Conservation (phyloP, 257 asterid genomes). For the Gentiana dahurica region DNA sequence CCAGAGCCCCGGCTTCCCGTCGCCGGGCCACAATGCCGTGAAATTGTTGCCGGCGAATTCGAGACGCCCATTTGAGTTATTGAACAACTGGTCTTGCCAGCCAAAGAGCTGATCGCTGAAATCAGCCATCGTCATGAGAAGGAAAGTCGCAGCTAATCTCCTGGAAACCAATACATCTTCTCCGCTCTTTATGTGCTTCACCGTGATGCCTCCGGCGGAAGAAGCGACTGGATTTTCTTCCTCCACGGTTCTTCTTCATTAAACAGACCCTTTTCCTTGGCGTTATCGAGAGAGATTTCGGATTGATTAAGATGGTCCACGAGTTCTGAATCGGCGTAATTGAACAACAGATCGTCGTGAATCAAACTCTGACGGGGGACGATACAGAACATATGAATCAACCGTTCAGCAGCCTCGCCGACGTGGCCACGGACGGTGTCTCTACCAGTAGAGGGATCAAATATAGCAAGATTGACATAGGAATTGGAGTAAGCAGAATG, state of each 20-base stretch:
- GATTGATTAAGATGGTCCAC: constrained; percentile 48
- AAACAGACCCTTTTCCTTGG: constrained; percentile 15
- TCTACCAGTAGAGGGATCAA: constrained; percentile 73
- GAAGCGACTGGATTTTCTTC: constrained; percentile 39
- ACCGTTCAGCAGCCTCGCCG: constrained; percentile 59
- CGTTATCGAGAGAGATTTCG: constrained; percentile 27
- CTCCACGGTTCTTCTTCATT: constrained; percentile 45
- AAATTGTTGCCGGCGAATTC: constrained; percentile 44
- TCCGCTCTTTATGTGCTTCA: constrained; percentile 72
- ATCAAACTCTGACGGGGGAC: constrained; percentile 64
- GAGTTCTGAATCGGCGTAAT: constrained; percentile 55
- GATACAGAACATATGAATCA: constrained; percentile 70
- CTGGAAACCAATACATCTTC: constrained; percentile 59
- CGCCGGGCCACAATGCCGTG: constrained; percentile 69
- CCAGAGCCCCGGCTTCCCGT: constrained; percentile 75
- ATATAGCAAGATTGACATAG: constrained; percentile 76
- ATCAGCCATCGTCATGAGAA: constrained; percentile 76
- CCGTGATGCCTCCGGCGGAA: constrained; percentile 41
- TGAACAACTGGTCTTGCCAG: constrained; percentile 65
- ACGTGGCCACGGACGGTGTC: constrained; percentile 61
- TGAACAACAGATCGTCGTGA: constrained; percentile 48
- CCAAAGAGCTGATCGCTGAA: constrained; percentile 70
- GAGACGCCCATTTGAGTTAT: constrained; percentile 48
- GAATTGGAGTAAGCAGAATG: constrained; percentile 95
- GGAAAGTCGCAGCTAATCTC: constrained; percentile 57